Percentiles rank a stretch among this genome's conserved stretches.
phyloP scores from a whole-genome alignment of 805 yeast species.

The Cyberlindnera maritima region DNA sequence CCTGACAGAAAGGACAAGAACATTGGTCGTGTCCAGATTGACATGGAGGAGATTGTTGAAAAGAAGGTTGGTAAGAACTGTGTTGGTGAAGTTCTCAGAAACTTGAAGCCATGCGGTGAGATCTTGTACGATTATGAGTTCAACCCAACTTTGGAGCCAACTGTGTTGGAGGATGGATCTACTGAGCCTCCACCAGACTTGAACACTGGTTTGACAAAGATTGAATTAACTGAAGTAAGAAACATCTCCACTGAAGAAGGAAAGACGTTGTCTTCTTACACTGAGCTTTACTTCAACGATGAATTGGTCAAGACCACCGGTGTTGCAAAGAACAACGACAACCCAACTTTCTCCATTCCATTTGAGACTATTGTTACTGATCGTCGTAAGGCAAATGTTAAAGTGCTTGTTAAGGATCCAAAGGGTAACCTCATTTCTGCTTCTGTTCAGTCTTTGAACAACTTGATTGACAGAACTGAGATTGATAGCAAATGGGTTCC shows the following conservation, averaged over 20 bases:
- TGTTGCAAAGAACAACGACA: slow-evolving; percentile 55
- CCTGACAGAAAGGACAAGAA: slow-evolving; percentile 75
- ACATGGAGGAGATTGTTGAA: slow-evolving; percentile 62
- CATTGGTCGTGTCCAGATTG: slow-evolving; percentile 75
- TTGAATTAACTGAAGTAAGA: slow-evolving; percentile 66
- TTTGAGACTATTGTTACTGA: slow-evolving; percentile 70
- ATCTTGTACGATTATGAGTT: slow-evolving; percentile 67
- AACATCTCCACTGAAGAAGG: slow-evolving; percentile 32
- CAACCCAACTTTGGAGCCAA: slow-evolving; percentile 67
- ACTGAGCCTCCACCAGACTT: slow-evolving; percentile 84
- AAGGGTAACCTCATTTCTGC: slow-evolving; percentile 59
- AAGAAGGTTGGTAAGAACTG: slow-evolving; percentile 48
- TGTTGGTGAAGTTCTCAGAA: slow-evolving; percentile 63
- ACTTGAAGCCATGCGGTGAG: slow-evolving; percentile 80
- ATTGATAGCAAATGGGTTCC: slow-evolving; percentile 80
- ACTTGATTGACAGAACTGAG: slow-evolving; percentile 68
- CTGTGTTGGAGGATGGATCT: slow-evolving; percentile 73
- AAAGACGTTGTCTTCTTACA: slow-evolving; percentile 60
- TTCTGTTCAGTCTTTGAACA: slow-evolving; percentile 53
- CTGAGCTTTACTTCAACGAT: slow-evolving; percentile 67
- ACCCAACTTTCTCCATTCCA: slow-evolving; percentile 63
- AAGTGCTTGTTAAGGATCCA: slow-evolving; percentile 62
- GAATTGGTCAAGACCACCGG: slow-evolving; percentile 57
- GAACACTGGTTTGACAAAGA: slow-evolving; percentile 85
- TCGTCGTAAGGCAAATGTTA: slow-evolving; percentile 67